A percentile compares a stretch with the other conserved stretches of the same genome.
Evolutionary conservation across 169 alveolate genomes (phyloP).

Genomic region (Besnoitia besnoiti): DNA sequence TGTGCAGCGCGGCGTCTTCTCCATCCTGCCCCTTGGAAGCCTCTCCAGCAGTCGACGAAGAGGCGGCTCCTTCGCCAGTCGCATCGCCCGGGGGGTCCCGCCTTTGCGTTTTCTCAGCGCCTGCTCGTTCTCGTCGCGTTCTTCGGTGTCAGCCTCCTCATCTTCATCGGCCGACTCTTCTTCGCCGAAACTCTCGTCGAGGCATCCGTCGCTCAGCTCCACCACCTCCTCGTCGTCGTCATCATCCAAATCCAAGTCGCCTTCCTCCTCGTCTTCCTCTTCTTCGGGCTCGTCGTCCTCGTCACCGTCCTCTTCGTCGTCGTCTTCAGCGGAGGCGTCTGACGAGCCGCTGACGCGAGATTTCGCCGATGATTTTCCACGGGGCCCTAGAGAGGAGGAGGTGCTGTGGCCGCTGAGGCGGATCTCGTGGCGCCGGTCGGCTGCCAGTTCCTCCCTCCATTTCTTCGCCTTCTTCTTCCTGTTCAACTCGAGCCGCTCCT

Average conservation of each 20-base stretch:
- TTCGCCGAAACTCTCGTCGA: not conserved
- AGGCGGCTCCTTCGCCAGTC: too few species aligned
- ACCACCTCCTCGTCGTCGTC: constrained; percentile 9
- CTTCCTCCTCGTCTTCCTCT: not conserved
- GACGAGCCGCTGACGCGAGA: not conserved
- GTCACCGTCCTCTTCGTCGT: not conserved
- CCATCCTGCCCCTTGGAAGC: not conserved
- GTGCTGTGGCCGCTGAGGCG: not conserved
- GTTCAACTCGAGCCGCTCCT: not conserved
- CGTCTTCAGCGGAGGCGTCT: not conserved
- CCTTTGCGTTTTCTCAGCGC: not conserved
- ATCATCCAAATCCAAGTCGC: not conserved
- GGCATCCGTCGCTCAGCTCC: constrained; percentile 3
- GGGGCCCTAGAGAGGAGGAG: too few species aligned
- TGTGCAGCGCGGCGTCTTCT: not conserved
- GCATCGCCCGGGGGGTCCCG: not conserved
- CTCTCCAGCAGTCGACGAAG: too few species aligned
- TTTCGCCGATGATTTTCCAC: too few species aligned
- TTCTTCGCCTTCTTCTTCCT: constrained; percentile 3
- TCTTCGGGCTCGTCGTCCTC: not conserved
- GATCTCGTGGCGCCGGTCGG: not conserved
- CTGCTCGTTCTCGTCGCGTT: not conserved
- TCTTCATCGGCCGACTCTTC: not conserved
- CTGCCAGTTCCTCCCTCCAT: not conserved
- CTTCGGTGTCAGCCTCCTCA: not conserved